phyloP scores from a whole-genome alignment of 805 yeast species.

The Yamadazyma insecticola region DNA sequence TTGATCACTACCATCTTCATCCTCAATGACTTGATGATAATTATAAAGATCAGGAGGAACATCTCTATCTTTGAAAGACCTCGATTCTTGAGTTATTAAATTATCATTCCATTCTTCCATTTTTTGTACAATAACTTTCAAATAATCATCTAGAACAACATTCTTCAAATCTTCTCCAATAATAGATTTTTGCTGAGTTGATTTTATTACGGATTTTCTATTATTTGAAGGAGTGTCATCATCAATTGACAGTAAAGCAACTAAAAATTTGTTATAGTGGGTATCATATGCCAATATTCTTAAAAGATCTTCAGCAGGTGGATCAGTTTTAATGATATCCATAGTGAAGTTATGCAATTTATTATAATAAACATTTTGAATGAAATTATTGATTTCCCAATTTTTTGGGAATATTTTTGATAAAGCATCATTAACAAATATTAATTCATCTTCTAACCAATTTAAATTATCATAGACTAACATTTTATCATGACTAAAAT shows the following conservation, averaged over 20 bases:
- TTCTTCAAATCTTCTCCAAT: slow-evolving; percentile 72
- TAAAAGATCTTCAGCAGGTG: slow-evolving; percentile 73
- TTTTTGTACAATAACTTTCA: slow-evolving; percentile 63
- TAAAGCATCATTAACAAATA: slow-evolving; percentile 58
- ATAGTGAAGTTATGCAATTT: slow-evolving; percentile 62
- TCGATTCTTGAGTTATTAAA: slow-evolving; percentile 61
- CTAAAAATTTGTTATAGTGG: slow-evolving; percentile 44
- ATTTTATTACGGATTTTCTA: slow-evolving; percentile 14
- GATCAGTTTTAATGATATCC: slow-evolving; percentile 62
- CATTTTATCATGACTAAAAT: slow-evolving; percentile 46
- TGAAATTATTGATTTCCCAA: slow-evolving; percentile 68
- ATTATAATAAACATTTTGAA: slow-evolving; percentile 62
- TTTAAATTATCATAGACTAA: slow-evolving; percentile 64
- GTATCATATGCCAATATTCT: slow-evolving; percentile 75
- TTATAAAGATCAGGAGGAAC: slow-evolving; percentile 72
- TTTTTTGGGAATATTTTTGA: slow-evolving; percentile 57
- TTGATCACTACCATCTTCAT: slow-evolving; percentile 33
- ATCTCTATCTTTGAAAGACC: slow-evolving; percentile 57
- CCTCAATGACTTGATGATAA: slow-evolving; percentile 43
- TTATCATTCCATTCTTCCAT: slow-evolving; percentile 83
- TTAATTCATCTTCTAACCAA: slow-evolving; percentile 81
- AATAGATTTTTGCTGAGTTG: slow-evolving; percentile 47
- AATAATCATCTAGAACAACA: slow-evolving; percentile 70
- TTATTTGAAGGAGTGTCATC: slow-evolving; percentile 10
- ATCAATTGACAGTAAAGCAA: slow-evolving; percentile 18